Evolutionary conservation across 352 stramenopile genomes (phyloP).

Genomic region (Pelagophyceae sp.): DNA sequence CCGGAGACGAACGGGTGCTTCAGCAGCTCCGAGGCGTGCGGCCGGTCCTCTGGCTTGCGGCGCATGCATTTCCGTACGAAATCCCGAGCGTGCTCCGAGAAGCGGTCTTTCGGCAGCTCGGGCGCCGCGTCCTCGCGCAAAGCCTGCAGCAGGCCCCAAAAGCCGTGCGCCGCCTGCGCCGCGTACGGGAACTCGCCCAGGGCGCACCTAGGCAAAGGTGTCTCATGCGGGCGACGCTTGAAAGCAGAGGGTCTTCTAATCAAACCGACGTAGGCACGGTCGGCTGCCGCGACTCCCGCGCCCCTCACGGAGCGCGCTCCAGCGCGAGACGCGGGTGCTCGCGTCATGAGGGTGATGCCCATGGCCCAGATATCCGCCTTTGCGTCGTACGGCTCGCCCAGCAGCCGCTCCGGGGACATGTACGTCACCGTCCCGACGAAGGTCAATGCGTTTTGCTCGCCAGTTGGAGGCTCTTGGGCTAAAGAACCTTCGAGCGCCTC

Average conservation of each 20-base stretch:
- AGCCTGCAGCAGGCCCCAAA: slow-evolving; percentile 38
- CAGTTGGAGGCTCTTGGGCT: not conserved
- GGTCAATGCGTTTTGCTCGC: slow-evolving; percentile 53
- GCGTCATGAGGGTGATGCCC: slow-evolving; percentile 41
- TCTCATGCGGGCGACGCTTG: too few relatives aligned
- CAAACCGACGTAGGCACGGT: too few relatives aligned
- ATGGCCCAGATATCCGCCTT: slow-evolving; percentile 46
- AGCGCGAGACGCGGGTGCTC: slow-evolving; percentile 11
- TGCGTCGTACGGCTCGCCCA: slow-evolving; percentile 65
- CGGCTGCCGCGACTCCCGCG: too few relatives aligned
- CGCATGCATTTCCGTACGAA: slow-evolving; percentile 44
- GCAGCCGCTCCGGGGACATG: slow-evolving; percentile 83
- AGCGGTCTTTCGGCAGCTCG: slow-evolving; percentile 29
- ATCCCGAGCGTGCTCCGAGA: slow-evolving; percentile 36
- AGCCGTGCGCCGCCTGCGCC: slow-evolving; percentile 30
- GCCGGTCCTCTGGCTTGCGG: slow-evolving; percentile 39
- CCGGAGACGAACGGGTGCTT: slow-evolving; percentile 20
- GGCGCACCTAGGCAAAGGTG: too few relatives aligned
- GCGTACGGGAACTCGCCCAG: slow-evolving; percentile 33
- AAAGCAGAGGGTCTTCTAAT: too few relatives aligned
- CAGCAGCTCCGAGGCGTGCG: slow-evolving; percentile 31
- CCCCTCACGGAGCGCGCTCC: too few relatives aligned
- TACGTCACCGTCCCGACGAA: slow-evolving; percentile 89
- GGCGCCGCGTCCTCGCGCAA: slow-evolving; percentile 36
- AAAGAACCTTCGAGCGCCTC: not conserved